Base-by-base conservation (phyloP, 352 stramenopile species). In the Phytophthora brassicae region DNA sequence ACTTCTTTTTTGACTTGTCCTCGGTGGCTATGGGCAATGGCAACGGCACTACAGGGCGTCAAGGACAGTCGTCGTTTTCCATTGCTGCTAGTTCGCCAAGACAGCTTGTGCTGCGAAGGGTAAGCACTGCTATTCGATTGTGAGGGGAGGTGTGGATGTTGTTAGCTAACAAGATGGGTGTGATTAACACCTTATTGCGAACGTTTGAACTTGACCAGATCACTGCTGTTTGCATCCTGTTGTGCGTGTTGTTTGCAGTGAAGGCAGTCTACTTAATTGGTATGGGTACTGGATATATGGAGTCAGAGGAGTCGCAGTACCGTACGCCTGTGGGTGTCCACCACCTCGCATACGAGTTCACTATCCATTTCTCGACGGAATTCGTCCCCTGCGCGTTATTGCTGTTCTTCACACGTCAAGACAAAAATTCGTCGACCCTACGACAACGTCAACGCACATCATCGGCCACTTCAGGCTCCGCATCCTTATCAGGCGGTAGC, bases 1-100 rank as follows among this genome's bases (percentile, higher is more conserved):
- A 91, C 49, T 90, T 92, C 36, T 92, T 90, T 68, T 92, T 92
- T 39, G 81, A 92, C 51, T 75, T 86, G n/a, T 79, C 79, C 5
- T 67, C 68, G 6, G 71, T 64, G 2, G 64, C 68, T 12, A 71
- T 72, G 24, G 52, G 50, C 24, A 70, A 62, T 44, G 58, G 62
- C 35, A 68, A 72, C 35, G 54, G 56, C 38, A 55, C 35, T 7
- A 16, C 33, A 8, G 45, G 41, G 3, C 52, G 63, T 24, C 44
- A 60, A 6, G 42, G 44, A 48, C 29, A 22, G 5, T 55, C 56
- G 22, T 68, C 67, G n/a, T 64, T 68, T 38, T 62, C 64, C 31
- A 22, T 68, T 41, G n/a, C 55, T 46, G 22, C 62, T 13, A 72
- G 49, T 26, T 68, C 81, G 22, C 84, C 84, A 7, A 77, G 81